phyloP scores from a whole-genome alignment of 331 rosid genomes.

The Quercus tomentella region DNA sequence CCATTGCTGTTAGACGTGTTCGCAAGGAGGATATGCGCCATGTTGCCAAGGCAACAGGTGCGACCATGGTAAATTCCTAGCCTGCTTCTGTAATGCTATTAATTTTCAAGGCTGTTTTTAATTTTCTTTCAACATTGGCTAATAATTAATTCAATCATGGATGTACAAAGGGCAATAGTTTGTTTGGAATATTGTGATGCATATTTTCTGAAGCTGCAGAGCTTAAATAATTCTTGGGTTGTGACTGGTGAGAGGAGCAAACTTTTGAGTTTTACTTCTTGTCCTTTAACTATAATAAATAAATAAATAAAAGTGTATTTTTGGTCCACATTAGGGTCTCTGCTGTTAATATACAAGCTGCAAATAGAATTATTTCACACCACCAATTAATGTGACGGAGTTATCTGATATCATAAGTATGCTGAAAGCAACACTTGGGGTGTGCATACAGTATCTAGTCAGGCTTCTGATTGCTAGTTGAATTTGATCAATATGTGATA shows the following conservation, averaged over 20 bases:
- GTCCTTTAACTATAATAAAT: background rate
- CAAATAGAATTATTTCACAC: background rate
- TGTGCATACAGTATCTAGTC: too few relatives aligned
- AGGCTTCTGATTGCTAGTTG: too few relatives aligned
- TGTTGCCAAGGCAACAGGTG: conserved; percentile 98
- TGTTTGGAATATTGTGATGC: background rate
- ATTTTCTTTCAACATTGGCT: background rate
- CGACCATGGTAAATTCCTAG: conserved; percentile 66
- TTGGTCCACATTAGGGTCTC: background rate
- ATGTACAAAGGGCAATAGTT: background rate
- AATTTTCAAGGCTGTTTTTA: background rate
- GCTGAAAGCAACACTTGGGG: too few relatives aligned
- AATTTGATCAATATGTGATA: too few relatives aligned
- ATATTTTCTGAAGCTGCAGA: background rate
- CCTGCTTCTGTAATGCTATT: background rate
- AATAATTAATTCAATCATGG: background rate
- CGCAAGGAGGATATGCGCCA: conserved; percentile 97
- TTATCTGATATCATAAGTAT: too few relatives aligned
- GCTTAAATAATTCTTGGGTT: background rate
- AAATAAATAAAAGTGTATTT: background rate
- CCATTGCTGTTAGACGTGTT: conserved; percentile 95
- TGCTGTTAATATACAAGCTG: background rate
- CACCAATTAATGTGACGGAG: too few relatives aligned
- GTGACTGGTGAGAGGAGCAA: background rate
- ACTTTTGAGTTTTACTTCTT: background rate